Evolutionary conservation across 2,329 filamentous ascomycete species (phyloP), one percentile per base, ranked within the genome.

Genomic region (Didymella pomorum): DNA sequence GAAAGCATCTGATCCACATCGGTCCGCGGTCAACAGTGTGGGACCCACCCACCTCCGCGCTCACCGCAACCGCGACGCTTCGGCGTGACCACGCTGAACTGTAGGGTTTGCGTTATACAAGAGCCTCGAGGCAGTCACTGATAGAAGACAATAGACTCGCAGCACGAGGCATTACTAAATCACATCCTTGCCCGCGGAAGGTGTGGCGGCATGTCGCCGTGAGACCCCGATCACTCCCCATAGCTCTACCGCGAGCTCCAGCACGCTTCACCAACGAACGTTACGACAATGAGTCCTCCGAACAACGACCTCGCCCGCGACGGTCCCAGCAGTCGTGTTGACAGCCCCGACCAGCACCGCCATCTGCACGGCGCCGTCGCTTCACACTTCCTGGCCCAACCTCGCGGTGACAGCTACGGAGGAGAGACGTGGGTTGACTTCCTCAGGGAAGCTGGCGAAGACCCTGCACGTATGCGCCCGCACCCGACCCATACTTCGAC

Each of bases 371-470:
- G 35, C 35, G 35, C 35, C 35, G 35, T 39, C 18, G 35, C 35
- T 20, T 39, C 35, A 11, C 35, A 39, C 35, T 39, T 39, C 35
- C 35, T 39, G n/a, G 35, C 35, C 35, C 35, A 39, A 39, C 35
- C 35, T 39, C 35, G 70, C 52, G 70, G 70, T 4, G 51, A 64
- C 20, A 52, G 51, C 16, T 62, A 61, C 33, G 68, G 66, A 16
- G 68, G 72, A 29, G 70, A 76, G 60, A 75, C 74, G 35, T 76
- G 74, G 74, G 63, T 71, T 37, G 73, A 75, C 63, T 76, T 76
- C 52, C 60, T 76, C 41, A 60, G 73, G 14, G 65, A 69, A 21
- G 52, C 64, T 43, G 67, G 66, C 41, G 62, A 45, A 52, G 67
- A 70, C 56, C 10, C 37, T 41, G 6, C 35, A 2, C 35, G 35